These are phyloP conservation scores for Alloteropsis angusta DNA, from an alignment of 202 grass and related monocot species.

Conservation along the genomic window DNA sequence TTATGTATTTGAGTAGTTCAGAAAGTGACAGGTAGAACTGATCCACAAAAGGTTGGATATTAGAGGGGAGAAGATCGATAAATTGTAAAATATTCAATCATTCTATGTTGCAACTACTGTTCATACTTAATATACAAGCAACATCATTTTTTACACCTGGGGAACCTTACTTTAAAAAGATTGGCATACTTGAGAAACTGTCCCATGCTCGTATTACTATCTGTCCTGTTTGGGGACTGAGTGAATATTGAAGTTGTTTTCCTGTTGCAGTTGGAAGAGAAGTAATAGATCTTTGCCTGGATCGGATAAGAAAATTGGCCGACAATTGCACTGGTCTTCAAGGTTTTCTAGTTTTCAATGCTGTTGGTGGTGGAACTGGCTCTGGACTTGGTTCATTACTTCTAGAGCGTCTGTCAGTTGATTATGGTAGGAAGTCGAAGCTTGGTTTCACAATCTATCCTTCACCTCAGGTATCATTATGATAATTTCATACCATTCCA, in stretches of 20 bases:
- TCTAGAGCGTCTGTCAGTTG: conserved; percentile 66
- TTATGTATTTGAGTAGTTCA: conserved; percentile 7
- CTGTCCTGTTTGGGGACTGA: background rate
- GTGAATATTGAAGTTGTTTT: background rate
- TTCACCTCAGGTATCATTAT: conserved; percentile 52
- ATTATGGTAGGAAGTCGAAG: conserved; percentile 83
- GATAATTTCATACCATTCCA: background rate
- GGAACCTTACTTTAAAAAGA: background rate
- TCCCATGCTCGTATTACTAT: background rate
- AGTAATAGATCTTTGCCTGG: conserved; percentile 64
- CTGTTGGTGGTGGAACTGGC: conserved; percentile 69
- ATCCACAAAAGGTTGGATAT: background rate
- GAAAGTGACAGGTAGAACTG: background rate
- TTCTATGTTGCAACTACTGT: background rate
- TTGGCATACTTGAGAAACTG: background rate
- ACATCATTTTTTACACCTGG: background rate
- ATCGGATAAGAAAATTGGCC: conserved; percentile 70
- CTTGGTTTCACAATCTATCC: conserved; percentile 87
- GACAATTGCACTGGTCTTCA: conserved; percentile 80
- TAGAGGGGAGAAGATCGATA: background rate
- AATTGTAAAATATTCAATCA: background rate
- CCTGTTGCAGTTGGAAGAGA: conserved; percentile 59
- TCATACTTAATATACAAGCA: conserved; percentile 1
- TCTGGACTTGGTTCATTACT: conserved; percentile 81
- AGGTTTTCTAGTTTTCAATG: conserved; percentile 84